Conservation (phyloP, 106 monocot species). For the Dioscorea zingiberensis region DNA sequence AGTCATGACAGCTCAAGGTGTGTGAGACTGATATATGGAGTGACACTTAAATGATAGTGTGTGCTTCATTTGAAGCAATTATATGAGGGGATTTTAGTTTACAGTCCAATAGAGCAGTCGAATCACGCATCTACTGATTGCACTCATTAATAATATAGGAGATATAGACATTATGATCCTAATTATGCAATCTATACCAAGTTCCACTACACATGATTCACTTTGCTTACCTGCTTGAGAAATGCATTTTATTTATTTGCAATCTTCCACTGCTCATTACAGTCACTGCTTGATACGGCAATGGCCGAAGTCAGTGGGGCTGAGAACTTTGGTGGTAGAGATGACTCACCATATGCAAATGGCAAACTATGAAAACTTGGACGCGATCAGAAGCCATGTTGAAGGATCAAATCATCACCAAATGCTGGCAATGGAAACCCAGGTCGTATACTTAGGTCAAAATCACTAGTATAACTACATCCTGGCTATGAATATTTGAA, state of each 20-base stretch:
- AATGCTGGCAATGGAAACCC: not conserved
- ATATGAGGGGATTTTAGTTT: too few species aligned
- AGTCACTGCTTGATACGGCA: constrained; percentile 28
- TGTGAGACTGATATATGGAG: too few species aligned
- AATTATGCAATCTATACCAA: not conserved
- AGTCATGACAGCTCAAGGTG: too few species aligned
- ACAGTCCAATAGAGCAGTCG: too few species aligned
- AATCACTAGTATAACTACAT: too few species aligned
- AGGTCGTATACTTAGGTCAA: not conserved
- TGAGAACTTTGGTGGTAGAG: constrained; percentile 7
- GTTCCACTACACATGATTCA: not conserved
- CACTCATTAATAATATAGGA: not conserved
- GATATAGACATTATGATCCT: not conserved
- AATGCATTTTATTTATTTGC: not conserved
- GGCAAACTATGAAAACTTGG: constrained; percentile 7
- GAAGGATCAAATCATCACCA: not conserved
- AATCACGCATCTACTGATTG: too few species aligned
- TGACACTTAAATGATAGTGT: too few species aligned
- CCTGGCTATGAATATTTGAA: too few species aligned
- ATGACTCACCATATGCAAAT: constrained; percentile 20
- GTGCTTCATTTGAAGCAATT: too few species aligned
- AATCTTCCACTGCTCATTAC: not conserved
- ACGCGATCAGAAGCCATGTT: not conserved
- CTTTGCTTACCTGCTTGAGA: not conserved
- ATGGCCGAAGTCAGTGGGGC: constrained; percentile 25